phyloP scores from a whole-genome alignment of 345 rosid species.

The Populus davidiana region DNA sequence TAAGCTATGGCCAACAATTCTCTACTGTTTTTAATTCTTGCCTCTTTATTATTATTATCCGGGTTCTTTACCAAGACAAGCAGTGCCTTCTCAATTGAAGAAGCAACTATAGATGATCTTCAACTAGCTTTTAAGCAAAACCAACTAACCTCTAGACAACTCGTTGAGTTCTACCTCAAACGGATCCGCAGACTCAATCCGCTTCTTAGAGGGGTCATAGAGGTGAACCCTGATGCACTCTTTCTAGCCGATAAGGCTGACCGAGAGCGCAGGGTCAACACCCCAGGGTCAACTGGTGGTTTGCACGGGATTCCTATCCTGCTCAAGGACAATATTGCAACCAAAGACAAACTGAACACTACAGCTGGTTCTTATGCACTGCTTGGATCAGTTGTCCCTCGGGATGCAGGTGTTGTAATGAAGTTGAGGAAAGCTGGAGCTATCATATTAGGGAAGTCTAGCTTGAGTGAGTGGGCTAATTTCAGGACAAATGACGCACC shows the following conservation, averaged over 20 bases:
- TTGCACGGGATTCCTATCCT: constrained; percentile 56
- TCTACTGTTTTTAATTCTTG: background rate
- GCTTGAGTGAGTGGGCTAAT: constrained; percentile 56
- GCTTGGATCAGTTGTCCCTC: constrained; percentile 39
- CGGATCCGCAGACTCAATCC: constrained; percentile 30
- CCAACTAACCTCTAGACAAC: constrained; percentile 41
- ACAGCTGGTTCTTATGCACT: constrained; percentile 51
- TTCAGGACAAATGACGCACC: constrained; percentile 26
- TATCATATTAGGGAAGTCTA: constrained; percentile 52
- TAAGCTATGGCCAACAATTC: background rate
- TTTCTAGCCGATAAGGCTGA: constrained; percentile 16
- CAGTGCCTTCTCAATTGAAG: constrained; percentile 23
- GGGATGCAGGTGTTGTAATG: constrained; percentile 48
- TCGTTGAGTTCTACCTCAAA: constrained; percentile 8
- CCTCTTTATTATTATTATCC: background rate
- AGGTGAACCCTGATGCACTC: constrained; percentile 11
- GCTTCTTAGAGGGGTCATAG: constrained; percentile 25
- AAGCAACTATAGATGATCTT: constrained; percentile 38
- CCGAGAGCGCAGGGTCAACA: constrained; percentile 20
- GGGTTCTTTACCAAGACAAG: background rate
- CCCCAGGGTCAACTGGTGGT: constrained; percentile 2
- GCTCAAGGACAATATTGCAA: constrained; percentile 55
- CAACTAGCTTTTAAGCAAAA: constrained; percentile 33
- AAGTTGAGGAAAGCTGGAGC: constrained; percentile 50
- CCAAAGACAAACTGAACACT: constrained; percentile 49